A percentile compares a stretch with the other conserved stretches of the same genome.
phyloP scores from a whole-genome alignment of 495 filamentous ascomycete genomes.

The Jackrogersella minutella region DNA sequence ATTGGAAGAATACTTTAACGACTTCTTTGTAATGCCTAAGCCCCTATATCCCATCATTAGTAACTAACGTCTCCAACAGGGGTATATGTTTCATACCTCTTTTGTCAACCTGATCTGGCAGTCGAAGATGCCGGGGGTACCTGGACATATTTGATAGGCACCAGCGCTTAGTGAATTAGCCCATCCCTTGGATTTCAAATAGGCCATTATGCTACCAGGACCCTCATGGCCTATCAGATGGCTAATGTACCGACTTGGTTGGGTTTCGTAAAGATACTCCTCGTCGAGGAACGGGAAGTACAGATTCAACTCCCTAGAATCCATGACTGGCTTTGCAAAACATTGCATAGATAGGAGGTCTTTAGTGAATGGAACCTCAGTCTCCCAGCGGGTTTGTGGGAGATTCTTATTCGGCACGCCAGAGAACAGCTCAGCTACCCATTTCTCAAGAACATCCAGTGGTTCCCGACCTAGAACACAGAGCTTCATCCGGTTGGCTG shows the following conservation, averaged over 20 bases:
- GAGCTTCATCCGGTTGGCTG: constrained; percentile 95
- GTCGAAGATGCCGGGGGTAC: constrained; percentile 80
- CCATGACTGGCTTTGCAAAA: constrained; percentile 97
- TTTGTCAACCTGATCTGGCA: constrained; percentile 83
- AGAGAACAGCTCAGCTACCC: constrained; percentile 88
- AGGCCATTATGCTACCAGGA: constrained; percentile 93
- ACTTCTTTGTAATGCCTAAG: constrained; percentile 86
- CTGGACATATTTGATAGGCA: constrained; percentile 77
- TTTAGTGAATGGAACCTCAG: constrained; percentile 70
- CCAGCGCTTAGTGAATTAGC: constrained; percentile 87
- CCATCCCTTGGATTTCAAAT: constrained; percentile 96
- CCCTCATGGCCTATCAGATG: constrained; percentile 98
- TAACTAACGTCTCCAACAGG: background rate
- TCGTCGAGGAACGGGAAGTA: constrained; percentile 92
- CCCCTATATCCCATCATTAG: constrained; percentile 47
- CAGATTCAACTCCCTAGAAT: constrained; percentile 82
- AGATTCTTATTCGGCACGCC: constrained; percentile 86
- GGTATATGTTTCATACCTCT: constrained; percentile 59
- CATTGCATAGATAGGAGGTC: constrained; percentile 78
- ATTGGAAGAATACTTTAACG: constrained; percentile 89
- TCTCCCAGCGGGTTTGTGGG: constrained; percentile 81
- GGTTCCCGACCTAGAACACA: constrained; percentile 88
- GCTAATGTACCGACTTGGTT: constrained; percentile 88
- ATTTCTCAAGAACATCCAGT: constrained; percentile 86
- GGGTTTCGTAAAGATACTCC: constrained; percentile 79